A percentile compares a stretch with the other conserved stretches of the same genome.
These are phyloP conservation scores for Quercus gilva DNA, from an alignment of 306 rosid genomes.

Conservation along the genomic window DNA sequence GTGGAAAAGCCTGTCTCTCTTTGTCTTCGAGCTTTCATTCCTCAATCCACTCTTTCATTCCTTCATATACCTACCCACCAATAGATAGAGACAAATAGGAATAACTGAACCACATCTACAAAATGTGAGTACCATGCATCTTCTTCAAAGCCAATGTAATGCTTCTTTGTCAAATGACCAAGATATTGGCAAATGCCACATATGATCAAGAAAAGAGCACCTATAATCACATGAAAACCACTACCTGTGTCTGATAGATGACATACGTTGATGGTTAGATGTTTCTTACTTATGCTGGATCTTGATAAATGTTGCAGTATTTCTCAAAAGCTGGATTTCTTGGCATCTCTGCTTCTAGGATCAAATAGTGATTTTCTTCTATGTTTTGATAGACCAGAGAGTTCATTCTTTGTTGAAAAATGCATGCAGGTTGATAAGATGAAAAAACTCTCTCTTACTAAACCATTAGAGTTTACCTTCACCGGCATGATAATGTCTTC, in stretches of 20 bases:
- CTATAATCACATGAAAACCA: too few species aligned
- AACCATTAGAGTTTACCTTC: constrained; percentile 83
- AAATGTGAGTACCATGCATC: too few species aligned
- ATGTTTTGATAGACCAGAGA: constrained; percentile 1
- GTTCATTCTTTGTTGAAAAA: constrained; percentile 15
- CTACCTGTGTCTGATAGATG: background rate
- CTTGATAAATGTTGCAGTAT: background rate
- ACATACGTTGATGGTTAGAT: background rate
- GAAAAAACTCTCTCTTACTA: constrained; percentile 48
- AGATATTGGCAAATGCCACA: too few species aligned
- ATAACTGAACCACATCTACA: too few species aligned
- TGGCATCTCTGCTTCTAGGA: background rate
- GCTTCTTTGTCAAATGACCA: too few species aligned
- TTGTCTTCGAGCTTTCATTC: too few species aligned
- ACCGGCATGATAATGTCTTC: constrained; percentile 89
- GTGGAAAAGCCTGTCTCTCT: too few species aligned
- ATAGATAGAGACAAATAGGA: too few species aligned
- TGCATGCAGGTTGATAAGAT: constrained; percentile 74
- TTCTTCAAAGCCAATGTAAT: too few species aligned
- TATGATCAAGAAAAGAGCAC: too few species aligned
- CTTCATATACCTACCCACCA: too few species aligned
- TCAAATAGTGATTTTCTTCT: background rate
- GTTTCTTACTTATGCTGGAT: background rate
- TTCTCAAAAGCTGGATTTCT: background rate
- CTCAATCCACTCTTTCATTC: too few species aligned